Conservation (phyloP, 176 grass and related monocot genomes). For the Paspalum notatum region DNA sequence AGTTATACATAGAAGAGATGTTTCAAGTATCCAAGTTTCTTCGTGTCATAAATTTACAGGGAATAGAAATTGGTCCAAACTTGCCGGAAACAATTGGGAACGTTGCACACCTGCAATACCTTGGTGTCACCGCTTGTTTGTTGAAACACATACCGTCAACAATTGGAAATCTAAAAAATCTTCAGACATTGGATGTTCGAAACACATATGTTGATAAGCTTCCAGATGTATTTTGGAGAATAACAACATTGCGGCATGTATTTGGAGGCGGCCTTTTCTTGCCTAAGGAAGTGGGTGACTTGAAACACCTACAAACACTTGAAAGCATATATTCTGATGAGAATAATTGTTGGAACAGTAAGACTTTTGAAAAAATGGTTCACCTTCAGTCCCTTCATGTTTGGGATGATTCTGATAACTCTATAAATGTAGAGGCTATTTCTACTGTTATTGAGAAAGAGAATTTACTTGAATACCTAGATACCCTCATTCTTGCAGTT, state of each 20-base stretch:
- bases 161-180: not conserved
- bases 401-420: not conserved
- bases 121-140: conserved; percentile 15
- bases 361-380: not conserved
- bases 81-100: not conserved
- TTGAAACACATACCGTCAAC: not conserved
- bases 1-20: not conserved
- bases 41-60: conserved; percentile 29
- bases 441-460: not conserved
- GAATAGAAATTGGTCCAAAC: not conserved
- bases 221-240: conserved; percentile 5
- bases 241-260: not conserved
- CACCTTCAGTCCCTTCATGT: not conserved
- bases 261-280: not conserved
- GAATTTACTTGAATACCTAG: not conserved
- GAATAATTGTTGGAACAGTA: not conserved
- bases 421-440: not conserved
- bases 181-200: conserved; percentile 36
- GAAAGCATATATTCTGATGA: not conserved
- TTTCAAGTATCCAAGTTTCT: conserved; percentile 28
- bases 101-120: conserved; percentile 25
- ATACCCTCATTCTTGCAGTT: not conserved
- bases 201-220: not conserved
- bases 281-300: not conserved
- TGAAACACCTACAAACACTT: conserved; percentile 24